phyloP scores from a whole-genome alignment of 2,329 filamentous ascomycete species.

The Alternaria rosae region DNA sequence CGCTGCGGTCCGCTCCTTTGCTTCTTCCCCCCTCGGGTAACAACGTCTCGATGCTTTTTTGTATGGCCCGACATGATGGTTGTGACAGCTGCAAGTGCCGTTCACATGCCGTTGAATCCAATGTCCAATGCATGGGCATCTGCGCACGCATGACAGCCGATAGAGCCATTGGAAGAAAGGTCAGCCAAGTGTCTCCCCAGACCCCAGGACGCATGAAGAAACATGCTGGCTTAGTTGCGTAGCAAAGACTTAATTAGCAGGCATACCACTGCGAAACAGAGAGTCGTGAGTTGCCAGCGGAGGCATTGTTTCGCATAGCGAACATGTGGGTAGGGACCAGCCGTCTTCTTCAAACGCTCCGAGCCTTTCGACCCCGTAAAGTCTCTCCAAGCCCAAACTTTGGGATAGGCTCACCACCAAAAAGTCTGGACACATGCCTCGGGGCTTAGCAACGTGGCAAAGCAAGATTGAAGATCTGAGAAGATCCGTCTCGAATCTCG shows the following conservation, averaged over 20 bases:
- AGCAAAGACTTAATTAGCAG: neutral
- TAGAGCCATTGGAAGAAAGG: too few relatives aligned
- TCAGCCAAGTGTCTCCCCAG: slow-evolving; percentile 2
- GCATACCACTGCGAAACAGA: slow-evolving; percentile 3
- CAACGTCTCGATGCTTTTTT: slow-evolving; percentile 2
- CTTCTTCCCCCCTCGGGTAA: slow-evolving; percentile 1
- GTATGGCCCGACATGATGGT: slow-evolving; percentile 3
- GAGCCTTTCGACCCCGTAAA: neutral
- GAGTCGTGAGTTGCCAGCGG: slow-evolving; percentile 8
- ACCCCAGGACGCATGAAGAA: slow-evolving; percentile 17
- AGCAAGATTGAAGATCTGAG: neutral
- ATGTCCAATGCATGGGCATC: slow-evolving; percentile 3
- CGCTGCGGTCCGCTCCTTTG: slow-evolving; percentile 2
- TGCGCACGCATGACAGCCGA: slow-evolving; percentile 1
- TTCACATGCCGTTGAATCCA: neutral
- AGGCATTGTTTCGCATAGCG: slow-evolving; percentile 18
- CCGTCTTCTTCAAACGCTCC: slow-evolving; percentile 2
- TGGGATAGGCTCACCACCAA: neutral
- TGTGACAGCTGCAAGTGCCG: slow-evolving; percentile 8
- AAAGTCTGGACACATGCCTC: neutral
- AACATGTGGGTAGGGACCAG: slow-evolving; percentile 12
- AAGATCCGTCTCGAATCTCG: neutral
- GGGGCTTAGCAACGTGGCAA: neutral
- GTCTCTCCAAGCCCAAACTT: neutral
- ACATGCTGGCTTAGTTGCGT: slow-evolving; percentile 8